phyloP scores from a whole-genome alignment of 2,329 filamentous ascomycete genomes.

The Incumbomyces delicatus region DNA sequence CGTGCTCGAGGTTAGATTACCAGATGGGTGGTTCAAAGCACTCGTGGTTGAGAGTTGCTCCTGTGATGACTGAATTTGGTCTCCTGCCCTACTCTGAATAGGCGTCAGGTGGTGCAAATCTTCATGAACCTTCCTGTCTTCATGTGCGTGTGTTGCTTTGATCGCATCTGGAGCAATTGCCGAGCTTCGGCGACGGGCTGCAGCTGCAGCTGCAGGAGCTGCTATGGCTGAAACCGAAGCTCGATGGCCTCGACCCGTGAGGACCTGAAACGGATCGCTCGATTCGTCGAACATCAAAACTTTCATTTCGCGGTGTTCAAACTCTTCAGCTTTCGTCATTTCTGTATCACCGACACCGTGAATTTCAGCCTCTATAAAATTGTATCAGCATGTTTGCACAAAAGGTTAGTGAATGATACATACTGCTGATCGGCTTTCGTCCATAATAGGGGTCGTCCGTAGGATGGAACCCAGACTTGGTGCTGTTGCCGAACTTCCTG shows the following conservation, averaged over 20 bases:
- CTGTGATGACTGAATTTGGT: constrained; percentile 5
- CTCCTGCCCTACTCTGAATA: constrained; percentile 16
- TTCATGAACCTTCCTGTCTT: too few species aligned
- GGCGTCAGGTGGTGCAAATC: constrained; percentile 6
- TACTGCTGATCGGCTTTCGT: constrained; percentile 16
- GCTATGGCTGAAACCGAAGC: constrained; percentile 15
- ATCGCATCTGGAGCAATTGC: constrained; percentile 17
- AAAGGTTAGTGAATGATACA: neutral
- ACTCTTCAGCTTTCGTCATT: constrained; percentile 17
- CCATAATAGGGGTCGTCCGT: constrained; percentile 17
- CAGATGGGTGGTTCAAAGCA: too few species aligned
- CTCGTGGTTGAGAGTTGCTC: too few species aligned
- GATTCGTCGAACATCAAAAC: constrained; percentile 17
- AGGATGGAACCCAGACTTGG: constrained; percentile 13
- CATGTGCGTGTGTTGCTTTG: constrained; percentile 1
- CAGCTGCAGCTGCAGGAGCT: constrained; percentile 14
- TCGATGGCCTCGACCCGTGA: constrained; percentile 15
- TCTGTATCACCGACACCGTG: constrained; percentile 12
- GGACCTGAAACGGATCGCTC: constrained; percentile 16
- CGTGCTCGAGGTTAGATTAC: too few species aligned
- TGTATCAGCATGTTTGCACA: neutral
- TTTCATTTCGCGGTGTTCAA: constrained; percentile 18
- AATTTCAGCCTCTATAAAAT: constrained; percentile 1
- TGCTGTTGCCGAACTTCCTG: constrained; percentile 16
- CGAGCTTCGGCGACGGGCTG: constrained; percentile 17